These are phyloP conservation scores for Rubia peregrina DNA, from an alignment of 305 asterid species.

Conservation along the genomic window DNA sequence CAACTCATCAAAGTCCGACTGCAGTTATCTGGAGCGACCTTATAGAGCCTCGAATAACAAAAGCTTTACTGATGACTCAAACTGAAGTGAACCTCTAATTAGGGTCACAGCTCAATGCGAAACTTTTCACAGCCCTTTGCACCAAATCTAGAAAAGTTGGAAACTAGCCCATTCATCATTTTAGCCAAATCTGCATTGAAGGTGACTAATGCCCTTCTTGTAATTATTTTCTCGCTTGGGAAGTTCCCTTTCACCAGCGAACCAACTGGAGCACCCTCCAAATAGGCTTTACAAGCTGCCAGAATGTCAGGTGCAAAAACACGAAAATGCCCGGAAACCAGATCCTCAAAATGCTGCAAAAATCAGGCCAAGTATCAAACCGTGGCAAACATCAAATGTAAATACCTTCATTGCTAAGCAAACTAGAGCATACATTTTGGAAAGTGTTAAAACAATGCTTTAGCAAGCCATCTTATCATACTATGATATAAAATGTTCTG, in stretches of 20 bases:
- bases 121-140: constrained; percentile 42
- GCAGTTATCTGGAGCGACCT: background rate
- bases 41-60: background rate
- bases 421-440: background rate
- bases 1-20: background rate
- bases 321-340: constrained; percentile 47
- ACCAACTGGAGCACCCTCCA: constrained; percentile 44
- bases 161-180: constrained; percentile 42
- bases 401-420: background rate
- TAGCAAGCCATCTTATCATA: background rate
- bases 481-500: background rate
- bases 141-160: constrained; percentile 40
- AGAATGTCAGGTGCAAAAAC: constrained; percentile 33
- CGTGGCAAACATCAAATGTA: background rate
- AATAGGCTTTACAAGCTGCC: constrained; percentile 42
- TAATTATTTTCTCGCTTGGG: constrained; percentile 17
- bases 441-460: background rate
- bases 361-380: background rate
- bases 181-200: constrained; percentile 26
- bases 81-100: background rate
- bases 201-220: constrained; percentile 10
- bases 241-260: constrained; percentile 33
- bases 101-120: constrained; percentile 5
- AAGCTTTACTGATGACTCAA: background rate
- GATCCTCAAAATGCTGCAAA: constrained; percentile 48